phyloP scores from a whole-genome alignment of 2,329 filamentous ascomycete genomes.

The Parafenestella ontariensis region DNA sequence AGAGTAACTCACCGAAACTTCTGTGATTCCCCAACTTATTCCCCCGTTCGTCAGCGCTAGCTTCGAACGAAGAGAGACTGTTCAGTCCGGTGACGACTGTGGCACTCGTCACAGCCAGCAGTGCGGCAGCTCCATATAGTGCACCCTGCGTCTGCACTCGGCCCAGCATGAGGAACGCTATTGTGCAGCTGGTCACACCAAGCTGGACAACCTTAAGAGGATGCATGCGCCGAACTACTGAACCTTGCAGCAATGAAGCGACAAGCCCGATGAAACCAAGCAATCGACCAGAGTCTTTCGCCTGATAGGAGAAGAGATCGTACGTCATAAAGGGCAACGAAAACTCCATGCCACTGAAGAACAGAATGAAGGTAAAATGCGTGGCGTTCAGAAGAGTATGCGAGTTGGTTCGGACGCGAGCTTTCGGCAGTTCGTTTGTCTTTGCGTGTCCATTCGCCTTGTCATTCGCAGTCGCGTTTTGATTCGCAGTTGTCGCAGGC shows the following conservation, averaged over 20 bases:
- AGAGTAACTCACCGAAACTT: constrained; percentile 58
- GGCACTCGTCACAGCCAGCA: constrained; percentile 87
- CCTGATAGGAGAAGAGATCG: constrained; percentile 84
- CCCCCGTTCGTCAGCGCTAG: constrained; percentile 78
- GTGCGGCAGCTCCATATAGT: constrained; percentile 81
- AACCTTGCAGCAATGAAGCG: constrained; percentile 90
- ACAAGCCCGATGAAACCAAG: constrained; percentile 91
- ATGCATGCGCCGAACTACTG: constrained; percentile 84
- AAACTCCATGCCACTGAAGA: constrained; percentile 98
- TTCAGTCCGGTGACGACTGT: constrained; percentile 96
- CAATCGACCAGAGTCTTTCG: constrained; percentile 80
- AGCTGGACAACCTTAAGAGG: constrained; percentile 80
- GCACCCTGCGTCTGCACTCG: constrained; percentile 70
- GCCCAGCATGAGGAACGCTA: constrained; percentile 81
- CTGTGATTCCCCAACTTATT: constrained; percentile 85
- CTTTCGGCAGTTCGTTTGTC: constrained; percentile 24
- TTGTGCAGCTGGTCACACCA: constrained; percentile 77
- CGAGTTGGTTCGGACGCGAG: constrained; percentile 72
- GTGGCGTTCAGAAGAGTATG: constrained; percentile 81
- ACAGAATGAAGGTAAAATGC: constrained; percentile 90
- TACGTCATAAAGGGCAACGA: constrained; percentile 97
- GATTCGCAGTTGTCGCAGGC: constrained; percentile 54
- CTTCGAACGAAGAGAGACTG: constrained; percentile 89
- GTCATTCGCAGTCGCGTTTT: constrained; percentile 23
- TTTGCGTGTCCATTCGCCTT: constrained; percentile 30